Evolutionary conservation across 73 alveolate genomes (phyloP), one percentile per base, ranked within the genome.

Genomic region (Paramecium octaurelia): DNA sequence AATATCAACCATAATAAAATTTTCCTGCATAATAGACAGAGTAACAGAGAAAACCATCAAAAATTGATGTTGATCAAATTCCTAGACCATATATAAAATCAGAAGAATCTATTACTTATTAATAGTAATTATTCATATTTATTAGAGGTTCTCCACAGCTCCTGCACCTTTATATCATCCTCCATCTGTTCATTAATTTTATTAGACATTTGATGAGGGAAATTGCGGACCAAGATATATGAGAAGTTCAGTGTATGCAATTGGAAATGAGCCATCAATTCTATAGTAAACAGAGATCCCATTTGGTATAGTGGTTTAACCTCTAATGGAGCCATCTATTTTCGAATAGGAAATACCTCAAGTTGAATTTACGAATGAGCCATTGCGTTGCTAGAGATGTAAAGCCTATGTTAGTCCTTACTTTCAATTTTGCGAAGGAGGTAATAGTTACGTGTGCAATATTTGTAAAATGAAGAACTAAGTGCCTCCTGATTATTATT

Each of bases 341-440:
- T 40, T 36, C 18, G 94, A 89, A 71, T 77, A 43, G 27, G 85
- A 77, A 20, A 31, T 89, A 20, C 94, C 94, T 6, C 20, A 59
- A 27, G 87, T 73, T 1, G 90, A 89, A 70, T 89, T 40, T 35
- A 70, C 50, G 23, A 68, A 54, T 42, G 88, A 89, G 2, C 97
- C 97, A 6, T 87, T 96, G 12, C 93, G 98, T 70, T 96, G 98
- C 57, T 42, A 43, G 42, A 70, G 96, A 44, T 96, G 98, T 48
- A 92, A 95, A 42, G 97, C 96, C 1, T 96, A 96, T 64, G 97
- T 93, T 2, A 96, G 94, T 58, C 98, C 98, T 1, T 73, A 23
- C 34, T 88, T 95, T 77, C 38, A 68, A 36, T 92, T 96, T 85
- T 43, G 44, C 6, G 96, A 96, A 8, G 88, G 93, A 1, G 98